Evolutionary conservation across 352 stramenopile species (phyloP).

Genomic region (Peronosclerospora sorghi): DNA sequence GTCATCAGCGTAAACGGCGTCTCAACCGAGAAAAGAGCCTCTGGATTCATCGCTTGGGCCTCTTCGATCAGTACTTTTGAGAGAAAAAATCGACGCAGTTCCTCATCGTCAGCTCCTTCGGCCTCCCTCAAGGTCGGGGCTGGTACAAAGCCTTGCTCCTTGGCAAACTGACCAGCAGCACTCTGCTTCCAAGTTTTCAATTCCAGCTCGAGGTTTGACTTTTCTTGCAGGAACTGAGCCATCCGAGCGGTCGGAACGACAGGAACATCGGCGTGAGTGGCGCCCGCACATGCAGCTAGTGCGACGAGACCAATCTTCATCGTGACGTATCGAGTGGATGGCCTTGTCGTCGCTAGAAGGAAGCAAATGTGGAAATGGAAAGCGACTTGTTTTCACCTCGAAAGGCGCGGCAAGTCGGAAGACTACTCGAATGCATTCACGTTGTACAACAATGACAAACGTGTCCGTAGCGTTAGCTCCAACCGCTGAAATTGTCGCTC

Average conservation of each 20-base stretch:
- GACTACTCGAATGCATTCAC: too few species aligned
- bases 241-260: slow-evolving; percentile 21
- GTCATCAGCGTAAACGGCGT: slow-evolving; percentile 68
- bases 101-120: slow-evolving; percentile 18
- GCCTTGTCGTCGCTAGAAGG: slow-evolving; percentile 10
- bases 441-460: too few species aligned
- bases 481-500: too few species aligned
- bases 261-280: slow-evolving; percentile 10
- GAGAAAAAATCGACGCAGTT: slow-evolving; percentile 48
- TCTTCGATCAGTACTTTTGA: slow-evolving; percentile 49
- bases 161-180: slow-evolving; percentile 32
- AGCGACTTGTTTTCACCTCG: too few species aligned
- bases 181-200: slow-evolving; percentile 42
- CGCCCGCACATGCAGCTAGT: slow-evolving; percentile 9
- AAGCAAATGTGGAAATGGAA: slow-evolving; percentile 29
- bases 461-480: too few species aligned
- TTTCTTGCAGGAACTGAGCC: slow-evolving; percentile 37
- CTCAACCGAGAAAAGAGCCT: slow-evolving; percentile 52
- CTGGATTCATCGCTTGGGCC: slow-evolving; percentile 36
- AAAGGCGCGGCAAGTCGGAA: too few species aligned
- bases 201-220: slow-evolving; percentile 24
- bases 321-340: not conserved
- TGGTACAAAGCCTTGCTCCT: slow-evolving; percentile 34
- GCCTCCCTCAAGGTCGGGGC: not conserved
- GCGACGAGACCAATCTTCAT: slow-evolving; percentile 32